Evolutionary conservation across 495 filamentous ascomycete species (phyloP), one percentile per base, ranked within the genome.

Genomic region (Aspergillus kassunensis): DNA sequence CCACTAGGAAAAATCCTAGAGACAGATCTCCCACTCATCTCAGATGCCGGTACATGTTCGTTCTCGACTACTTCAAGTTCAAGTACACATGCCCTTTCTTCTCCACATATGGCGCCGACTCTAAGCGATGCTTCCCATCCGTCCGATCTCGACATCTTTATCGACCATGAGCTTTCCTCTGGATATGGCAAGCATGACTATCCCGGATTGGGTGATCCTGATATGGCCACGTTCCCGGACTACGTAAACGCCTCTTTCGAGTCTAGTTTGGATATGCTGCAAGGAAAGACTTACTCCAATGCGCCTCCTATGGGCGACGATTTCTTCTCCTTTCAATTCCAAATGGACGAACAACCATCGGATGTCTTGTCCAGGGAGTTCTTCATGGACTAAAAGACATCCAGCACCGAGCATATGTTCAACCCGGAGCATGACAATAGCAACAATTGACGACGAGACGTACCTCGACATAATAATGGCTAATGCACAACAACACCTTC

Each of bases 61-160:
- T 72, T 72, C 49, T 65, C 64, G 18, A 66, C 66, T 21, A 50
- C 43, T 11, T 56, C 64, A 15, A 57, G 64, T 27, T 62, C 65
- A 23, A 60, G 65, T 43, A 58, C 51, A 41, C 60, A 68, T 33
- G 59, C 64, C 13, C 45, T 73, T 48, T 71, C 70, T 11, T 74
- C 71, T 16, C 68, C 73, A 24, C 68, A 68, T 44, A 64, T 64
- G 4, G 70, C 63, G 2, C 73, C 73, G 16, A 73, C 70, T 3
- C 53, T 76, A 25, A 63, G 62, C n/a, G 67, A 68, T 21, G 70
- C 68, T 2, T 66, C 67, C 1, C 58, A 68, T 18, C 66, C 66
- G 23, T 72, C 73, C 1, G 71, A 76, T 34, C 70, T 76, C n/a
- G 73, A 74, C 54, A 63, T 73, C 24, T 76, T 74, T 55, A 73